These are phyloP conservation scores for Kwoniella mangroviensis DNA, from an alignment of 768 basidiomycete genomes.

Conservation along the genomic window DNA sequence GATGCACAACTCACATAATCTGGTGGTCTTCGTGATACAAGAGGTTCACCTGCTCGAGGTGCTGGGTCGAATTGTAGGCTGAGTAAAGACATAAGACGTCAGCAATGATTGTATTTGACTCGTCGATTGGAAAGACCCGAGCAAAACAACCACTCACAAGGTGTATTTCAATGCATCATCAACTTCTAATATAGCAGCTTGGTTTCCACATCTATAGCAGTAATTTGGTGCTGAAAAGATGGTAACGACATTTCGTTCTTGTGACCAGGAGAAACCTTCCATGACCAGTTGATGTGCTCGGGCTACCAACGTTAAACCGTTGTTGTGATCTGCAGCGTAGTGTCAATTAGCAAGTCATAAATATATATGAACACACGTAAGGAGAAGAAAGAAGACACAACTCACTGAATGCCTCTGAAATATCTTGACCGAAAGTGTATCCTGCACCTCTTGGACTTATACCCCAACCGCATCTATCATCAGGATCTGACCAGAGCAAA, in stretches of 20 bases:
- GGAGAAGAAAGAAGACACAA: not conserved
- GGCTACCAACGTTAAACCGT: conserved; percentile 93
- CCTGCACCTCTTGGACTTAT: conserved; percentile 98
- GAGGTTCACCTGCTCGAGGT: conserved; percentile 95
- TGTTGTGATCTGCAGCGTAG: conserved; percentile 74
- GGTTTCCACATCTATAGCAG: conserved; percentile 99
- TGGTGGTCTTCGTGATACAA: conserved; percentile 70
- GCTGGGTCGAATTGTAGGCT: conserved; percentile 99
- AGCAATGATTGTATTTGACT: no score
- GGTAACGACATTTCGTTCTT: conserved; percentile 98
- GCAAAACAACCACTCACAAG: conserved; percentile 52
- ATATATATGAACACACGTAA: not conserved
- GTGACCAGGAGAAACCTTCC: conserved; percentile 73
- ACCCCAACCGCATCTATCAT: conserved; percentile 99
- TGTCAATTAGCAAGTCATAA: not conserved
- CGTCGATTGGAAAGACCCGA: no score
- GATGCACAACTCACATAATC: conserved; percentile 52
- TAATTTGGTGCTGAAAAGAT: conserved; percentile 99
- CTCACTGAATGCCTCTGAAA: conserved; percentile 89
- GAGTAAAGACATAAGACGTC: conserved; percentile 11
- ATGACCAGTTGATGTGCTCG: conserved; percentile 91
- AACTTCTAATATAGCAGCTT: conserved; percentile 99
- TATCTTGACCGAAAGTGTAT: conserved; percentile 99
- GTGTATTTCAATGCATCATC: conserved; percentile 67
- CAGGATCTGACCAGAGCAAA: conserved; percentile 98